These are phyloP conservation scores for Coniochaeta ligniaria DNA, from an alignment of 2,329 filamentous ascomycete species.

Conservation along the genomic window DNA sequence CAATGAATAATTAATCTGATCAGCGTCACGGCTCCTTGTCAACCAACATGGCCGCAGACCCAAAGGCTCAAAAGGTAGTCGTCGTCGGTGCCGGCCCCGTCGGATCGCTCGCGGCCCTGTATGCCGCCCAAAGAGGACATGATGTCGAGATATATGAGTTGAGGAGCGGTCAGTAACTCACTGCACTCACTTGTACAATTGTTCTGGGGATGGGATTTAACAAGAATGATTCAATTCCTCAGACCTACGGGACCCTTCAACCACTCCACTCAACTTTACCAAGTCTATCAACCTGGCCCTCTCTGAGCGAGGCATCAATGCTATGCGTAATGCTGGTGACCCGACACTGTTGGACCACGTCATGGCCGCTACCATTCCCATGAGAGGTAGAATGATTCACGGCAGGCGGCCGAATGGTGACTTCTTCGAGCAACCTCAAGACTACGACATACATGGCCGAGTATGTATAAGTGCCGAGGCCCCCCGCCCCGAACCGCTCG, in stretches of 20 bases:
- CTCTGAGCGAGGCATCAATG: slow-evolving; percentile 88
- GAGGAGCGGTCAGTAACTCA: slow-evolving; percentile 7
- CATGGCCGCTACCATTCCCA: slow-evolving; percentile 74
- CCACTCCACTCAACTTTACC: slow-evolving; percentile 85
- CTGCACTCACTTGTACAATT: background rate
- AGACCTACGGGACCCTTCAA: slow-evolving; percentile 84
- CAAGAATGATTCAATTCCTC: background rate
- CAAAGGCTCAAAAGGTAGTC: slow-evolving; percentile 57
- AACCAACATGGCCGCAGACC: background rate
- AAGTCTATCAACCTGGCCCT: slow-evolving; percentile 98
- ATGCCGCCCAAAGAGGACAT: slow-evolving; percentile 82
- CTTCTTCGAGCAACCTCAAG: slow-evolving; percentile 72
- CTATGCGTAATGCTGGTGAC: slow-evolving; percentile 65
- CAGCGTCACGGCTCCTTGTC: too few species aligned
- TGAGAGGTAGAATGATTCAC: slow-evolving; percentile 97
- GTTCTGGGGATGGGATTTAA: background rate
- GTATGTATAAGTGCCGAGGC: slow-evolving; percentile 38
- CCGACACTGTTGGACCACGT: slow-evolving; percentile 65
- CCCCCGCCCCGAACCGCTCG: background rate
- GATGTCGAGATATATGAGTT: slow-evolving; percentile 93
- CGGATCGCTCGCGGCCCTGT: slow-evolving; percentile 83
- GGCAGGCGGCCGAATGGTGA: slow-evolving; percentile 55
- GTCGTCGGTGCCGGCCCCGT: slow-evolving; percentile 92
- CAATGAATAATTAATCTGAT: too few species aligned
- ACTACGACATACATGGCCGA: slow-evolving; percentile 82